Evolutionary conservation across 768 basidiomycete species (phyloP).

Genomic region (Postia placenta): DNA sequence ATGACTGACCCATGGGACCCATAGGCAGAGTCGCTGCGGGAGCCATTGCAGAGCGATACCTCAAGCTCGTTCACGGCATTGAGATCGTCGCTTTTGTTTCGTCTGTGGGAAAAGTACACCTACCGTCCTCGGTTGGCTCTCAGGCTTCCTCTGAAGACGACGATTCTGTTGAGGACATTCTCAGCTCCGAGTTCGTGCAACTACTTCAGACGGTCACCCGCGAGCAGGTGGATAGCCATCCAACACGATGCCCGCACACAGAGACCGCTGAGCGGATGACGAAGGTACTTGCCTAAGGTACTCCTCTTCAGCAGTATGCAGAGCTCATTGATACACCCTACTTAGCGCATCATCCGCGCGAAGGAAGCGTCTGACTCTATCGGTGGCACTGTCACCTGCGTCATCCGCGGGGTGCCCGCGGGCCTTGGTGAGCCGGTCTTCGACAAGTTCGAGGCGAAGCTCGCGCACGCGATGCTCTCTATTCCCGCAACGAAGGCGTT

Average conservation of each 20-base stretch:
- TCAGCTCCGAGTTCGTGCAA: slow-evolving; percentile 77
- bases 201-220: slow-evolving; percentile 78
- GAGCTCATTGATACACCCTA: too few relatives aligned
- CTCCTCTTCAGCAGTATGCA: neutral
- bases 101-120: slow-evolving; percentile 87
- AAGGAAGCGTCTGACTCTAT: slow-evolving; percentile 91
- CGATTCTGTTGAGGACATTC: slow-evolving; percentile 61
- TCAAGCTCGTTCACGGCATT: slow-evolving; percentile 79
- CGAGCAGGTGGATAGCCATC: slow-evolving; percentile 81
- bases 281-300: slow-evolving; percentile 59
- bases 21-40: slow-evolving; percentile 94
- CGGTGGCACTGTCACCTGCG: slow-evolving; percentile 96
- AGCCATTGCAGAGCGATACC: slow-evolving; percentile 95
- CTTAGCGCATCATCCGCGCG: slow-evolving; percentile 86
- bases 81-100: slow-evolving; percentile 97
- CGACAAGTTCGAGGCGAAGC: slow-evolving; percentile 94
- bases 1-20: neutral
- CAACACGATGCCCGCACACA: slow-evolving; percentile 84
- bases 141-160: slow-evolving; percentile 38
- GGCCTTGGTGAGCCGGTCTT: slow-evolving; percentile 97
- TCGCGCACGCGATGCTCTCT: slow-evolving; percentile 97
- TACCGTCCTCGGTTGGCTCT: slow-evolving; percentile 50
- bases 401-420: slow-evolving; percentile 83
- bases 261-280: slow-evolving; percentile 91
- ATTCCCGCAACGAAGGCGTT: slow-evolving; percentile 99